Conservation (phyloP, 139 green algal genomes). For the Diplosphaera chodatii region DNA sequence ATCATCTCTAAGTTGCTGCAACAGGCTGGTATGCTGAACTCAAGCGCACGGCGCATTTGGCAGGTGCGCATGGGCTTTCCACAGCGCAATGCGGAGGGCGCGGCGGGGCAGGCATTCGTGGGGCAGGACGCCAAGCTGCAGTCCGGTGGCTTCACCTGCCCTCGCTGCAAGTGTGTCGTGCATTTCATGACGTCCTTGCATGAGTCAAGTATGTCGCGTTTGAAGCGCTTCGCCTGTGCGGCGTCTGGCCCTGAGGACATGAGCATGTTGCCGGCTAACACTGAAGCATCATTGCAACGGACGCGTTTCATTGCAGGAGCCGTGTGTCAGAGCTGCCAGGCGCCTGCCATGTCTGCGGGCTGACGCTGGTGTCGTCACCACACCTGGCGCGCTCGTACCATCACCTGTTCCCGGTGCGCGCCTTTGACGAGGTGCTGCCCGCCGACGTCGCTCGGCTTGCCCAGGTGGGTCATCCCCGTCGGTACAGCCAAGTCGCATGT, state of each 20-base stretch:
- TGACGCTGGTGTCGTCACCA: slow-evolving; percentile 92
- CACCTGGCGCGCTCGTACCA: slow-evolving; percentile 97
- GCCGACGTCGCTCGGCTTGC: slow-evolving; percentile 3
- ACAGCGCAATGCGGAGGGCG: slow-evolving; percentile 42
- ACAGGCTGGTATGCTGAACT: too few relatives aligned
- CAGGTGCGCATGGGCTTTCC: slow-evolving; percentile 87
- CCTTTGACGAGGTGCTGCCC: slow-evolving; percentile 59
- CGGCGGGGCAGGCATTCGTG: slow-evolving; percentile 47
- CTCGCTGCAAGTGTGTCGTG: slow-evolving; percentile 25
- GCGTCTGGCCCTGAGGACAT: too few relatives aligned
- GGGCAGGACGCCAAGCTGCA: slow-evolving; percentile 46
- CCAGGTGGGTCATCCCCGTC: too few relatives aligned
- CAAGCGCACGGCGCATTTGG: neutral
- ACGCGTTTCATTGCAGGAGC: neutral
- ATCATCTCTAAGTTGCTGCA: too few relatives aligned
- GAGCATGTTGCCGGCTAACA: too few relatives aligned
- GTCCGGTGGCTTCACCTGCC: slow-evolving; percentile 74
- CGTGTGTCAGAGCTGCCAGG: neutral
- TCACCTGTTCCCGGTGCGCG: slow-evolving; percentile 90
- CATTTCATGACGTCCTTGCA: too few relatives aligned
- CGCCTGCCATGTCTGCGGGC: slow-evolving; percentile 80
- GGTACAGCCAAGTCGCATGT: too few relatives aligned
- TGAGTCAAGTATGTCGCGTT: too few relatives aligned
- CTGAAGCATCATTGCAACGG: too few relatives aligned
- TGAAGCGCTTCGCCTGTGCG: too few relatives aligned